Evolutionary conservation across 495 filamentous ascomycete genomes (phyloP), one percentile per base, ranked within the genome.

Genomic region (Parathielavia hyrcaniae): DNA sequence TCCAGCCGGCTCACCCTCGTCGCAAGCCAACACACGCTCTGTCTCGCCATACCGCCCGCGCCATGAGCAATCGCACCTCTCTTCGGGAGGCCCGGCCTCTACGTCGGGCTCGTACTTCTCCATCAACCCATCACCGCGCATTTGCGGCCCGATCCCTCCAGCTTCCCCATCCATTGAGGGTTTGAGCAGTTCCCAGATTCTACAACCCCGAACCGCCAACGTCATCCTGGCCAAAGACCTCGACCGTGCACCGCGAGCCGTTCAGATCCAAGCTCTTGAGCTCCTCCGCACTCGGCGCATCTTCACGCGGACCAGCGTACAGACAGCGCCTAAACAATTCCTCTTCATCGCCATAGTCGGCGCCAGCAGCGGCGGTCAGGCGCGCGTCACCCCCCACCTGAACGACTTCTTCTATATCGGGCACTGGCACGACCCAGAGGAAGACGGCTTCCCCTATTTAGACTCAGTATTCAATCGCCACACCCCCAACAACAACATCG

Each of bases 231-330:
- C 87, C 6, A 86, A 84, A 61, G 82, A 96, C 64, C 82, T 98
- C 48, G 81, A 95, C 67, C 67, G 76, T 41, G 87, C 86, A 2
- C 75, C 76, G 30, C 73, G 81, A 22, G 79, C 83, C 43, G 79
- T 97, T n/a, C 93, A 98, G 72, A 84, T 91, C 39, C 89, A 96
- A 65, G 84, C 82, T 30, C 79, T 98, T 30, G 92, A 96, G 80
- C 84, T 98, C 23, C 85, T 67, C 63, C 87, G 89, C 19, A 86
- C 85, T 9, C 87, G 83, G 50, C 82, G 87, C 52, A 82, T 96
- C 53, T 84, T 86, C 59, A 89, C 86, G 2, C 81, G 83, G 51
- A 88, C 81, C 20, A 81, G 80, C 16, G 79, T 88, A 49, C 81
- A 91, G 23, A 77, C 80, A 53, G 87, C 88, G 11, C 91, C 91